A percentile compares a stretch with the other conserved stretches of the same genome.
phyloP scores from a whole-genome alignment of 805 yeast species.

The Barnettozyma pratensis region DNA sequence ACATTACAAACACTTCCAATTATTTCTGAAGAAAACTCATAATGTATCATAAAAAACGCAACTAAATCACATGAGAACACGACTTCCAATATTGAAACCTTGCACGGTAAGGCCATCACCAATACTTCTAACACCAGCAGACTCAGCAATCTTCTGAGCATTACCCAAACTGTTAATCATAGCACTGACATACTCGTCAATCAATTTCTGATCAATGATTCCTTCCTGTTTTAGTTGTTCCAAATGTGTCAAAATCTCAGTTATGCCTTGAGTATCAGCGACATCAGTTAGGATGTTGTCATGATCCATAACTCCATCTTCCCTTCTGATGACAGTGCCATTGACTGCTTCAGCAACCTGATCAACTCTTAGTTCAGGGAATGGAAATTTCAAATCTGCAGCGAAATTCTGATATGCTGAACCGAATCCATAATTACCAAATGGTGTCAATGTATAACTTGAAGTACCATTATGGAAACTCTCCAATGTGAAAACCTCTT shows the following conservation, averaged over 20 bases:
- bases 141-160: neutral
- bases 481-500: conserved; percentile 18
- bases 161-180: neutral
- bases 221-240: neutral
- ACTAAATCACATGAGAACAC: neutral
- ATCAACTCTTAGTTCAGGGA: conserved; percentile 23
- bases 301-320: conserved; percentile 10
- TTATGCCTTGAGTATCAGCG: neutral
- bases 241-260: neutral
- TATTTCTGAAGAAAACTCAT: too few species aligned
- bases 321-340: conserved; percentile 26
- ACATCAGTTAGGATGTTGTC: neutral
- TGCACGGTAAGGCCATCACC: neutral
- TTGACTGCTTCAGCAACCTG: conserved; percentile 32
- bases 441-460: conserved; percentile 34
- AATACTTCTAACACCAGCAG: neutral
- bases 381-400: conserved; percentile 20
- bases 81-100: neutral
- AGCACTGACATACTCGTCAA: neutral
- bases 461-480: conserved; percentile 43
- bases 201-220: neutral
- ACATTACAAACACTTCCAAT: too few species aligned
- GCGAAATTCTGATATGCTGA: conserved; percentile 25
- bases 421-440: conserved; percentile 45
- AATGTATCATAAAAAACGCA: neutral